Evolutionary conservation across 2,329 filamentous ascomycete species (phyloP), one percentile per base, ranked within the genome.

Genomic region (Fulvia fulva): DNA sequence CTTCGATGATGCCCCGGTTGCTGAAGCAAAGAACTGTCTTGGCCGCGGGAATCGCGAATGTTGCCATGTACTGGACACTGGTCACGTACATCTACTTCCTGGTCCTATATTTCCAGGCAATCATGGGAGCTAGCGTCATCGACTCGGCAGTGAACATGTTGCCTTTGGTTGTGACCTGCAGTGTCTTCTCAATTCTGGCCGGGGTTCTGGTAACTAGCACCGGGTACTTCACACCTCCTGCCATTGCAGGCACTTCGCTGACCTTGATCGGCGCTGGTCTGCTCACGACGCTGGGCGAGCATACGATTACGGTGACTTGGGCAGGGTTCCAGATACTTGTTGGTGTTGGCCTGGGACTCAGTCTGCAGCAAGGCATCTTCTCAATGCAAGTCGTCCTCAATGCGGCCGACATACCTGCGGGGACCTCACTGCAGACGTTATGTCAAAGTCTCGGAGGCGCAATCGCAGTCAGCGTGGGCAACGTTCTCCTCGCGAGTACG

Each of bases 41-140:
- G 23, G n/a, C 26, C 26, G 34, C 30, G 19, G 30, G 32, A 8
- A 23, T 43, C 32, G 30, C 51, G n/a, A 53, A 53, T 19, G 23
- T 53, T 23, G 51, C 51, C 19, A 53, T 53, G 21, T 43, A 41
- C 21, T 32, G 19, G 4, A 23, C 51, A n/a, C 30, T 53, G 51
- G 32, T 43, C 19, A 37, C 25, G 11, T 53, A 43, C 32, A 25
- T 50, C 46, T 53, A 43, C 51, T 53, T 53, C 51, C 32, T 53
- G 5, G n/a, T 34, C 19, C 21, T 52, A 3, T 52, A 52, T 28
- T 34, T 52, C 50, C 50, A 34, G 19, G 28, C 50, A 16, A n/a
- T 52, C 14, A 34, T 34, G 19, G 26, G 26, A 3, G 30, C n/a
- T 6, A 37, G 50, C 30, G 19, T 52, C 28, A 22, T 52, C 3